phyloP scores from a whole-genome alignment of 1,284 basidiomycete species.

The Rhodotorula sp. region DNA sequence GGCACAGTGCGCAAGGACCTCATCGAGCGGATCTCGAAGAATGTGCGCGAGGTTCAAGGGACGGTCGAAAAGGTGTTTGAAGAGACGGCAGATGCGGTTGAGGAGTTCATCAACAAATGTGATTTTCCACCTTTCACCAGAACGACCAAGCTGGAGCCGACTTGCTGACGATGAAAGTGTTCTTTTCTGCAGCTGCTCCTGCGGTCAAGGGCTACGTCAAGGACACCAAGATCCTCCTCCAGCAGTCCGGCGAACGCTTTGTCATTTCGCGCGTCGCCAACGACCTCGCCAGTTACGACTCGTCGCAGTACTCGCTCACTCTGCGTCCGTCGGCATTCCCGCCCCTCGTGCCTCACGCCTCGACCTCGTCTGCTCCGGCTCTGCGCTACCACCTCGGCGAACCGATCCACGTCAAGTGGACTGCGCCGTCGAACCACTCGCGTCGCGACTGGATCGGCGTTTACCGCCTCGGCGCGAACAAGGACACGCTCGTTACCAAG shows the following conservation, averaged over 20 bases:
- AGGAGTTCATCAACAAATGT: constrained; percentile 90
- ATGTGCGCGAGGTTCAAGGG: constrained; percentile 80
- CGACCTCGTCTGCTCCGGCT: constrained; percentile 50
- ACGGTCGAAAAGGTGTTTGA: constrained; percentile 93
- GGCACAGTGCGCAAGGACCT: constrained; percentile 46
- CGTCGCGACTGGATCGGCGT: constrained; percentile 97
- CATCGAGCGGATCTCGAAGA: constrained; percentile 70
- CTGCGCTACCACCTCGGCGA: constrained; percentile 82
- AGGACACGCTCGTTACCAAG: constrained; percentile 74
- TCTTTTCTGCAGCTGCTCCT: constrained; percentile 22
- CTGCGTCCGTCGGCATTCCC: constrained; percentile 56
- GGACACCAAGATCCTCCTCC: constrained; percentile 86
- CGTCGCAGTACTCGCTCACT: constrained; percentile 69
- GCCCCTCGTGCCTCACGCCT: constrained; percentile 47
- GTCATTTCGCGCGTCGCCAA: constrained; percentile 80
- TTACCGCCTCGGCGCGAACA: constrained; percentile 76
- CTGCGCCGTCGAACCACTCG: constrained; percentile 80
- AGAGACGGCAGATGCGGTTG: constrained; percentile 82
- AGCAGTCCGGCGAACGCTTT: constrained; percentile 81
- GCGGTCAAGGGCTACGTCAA: constrained; percentile 58
- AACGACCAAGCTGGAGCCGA: background rate
- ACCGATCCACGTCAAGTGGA: constrained; percentile 81
- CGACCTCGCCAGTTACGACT: constrained; percentile 76
- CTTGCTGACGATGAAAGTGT: no score
- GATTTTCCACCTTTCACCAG: background rate